These are phyloP conservation scores for Trypethelium eluteriae DNA, from an alignment of 495 filamentous ascomycete genomes.

Conservation along the genomic window DNA sequence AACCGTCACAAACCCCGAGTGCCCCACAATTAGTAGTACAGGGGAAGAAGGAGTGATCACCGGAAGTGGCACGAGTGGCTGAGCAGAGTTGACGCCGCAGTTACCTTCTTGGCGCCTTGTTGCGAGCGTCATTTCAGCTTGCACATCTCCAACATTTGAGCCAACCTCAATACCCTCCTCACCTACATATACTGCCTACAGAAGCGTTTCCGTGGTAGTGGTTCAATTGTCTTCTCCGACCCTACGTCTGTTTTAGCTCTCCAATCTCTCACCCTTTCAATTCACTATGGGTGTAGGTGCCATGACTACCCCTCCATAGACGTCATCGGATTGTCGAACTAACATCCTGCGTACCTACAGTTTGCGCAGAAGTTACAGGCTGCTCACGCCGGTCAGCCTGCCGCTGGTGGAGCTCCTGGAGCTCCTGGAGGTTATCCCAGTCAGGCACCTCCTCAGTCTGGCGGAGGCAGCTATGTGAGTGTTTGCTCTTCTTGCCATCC, in stretches of 20 bases:
- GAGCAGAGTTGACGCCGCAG: neutral
- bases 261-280: neutral
- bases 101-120: neutral
- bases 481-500: neutral
- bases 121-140: neutral
- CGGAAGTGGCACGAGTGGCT: neutral
- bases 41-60: too few species aligned
- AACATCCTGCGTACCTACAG: neutral
- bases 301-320: neutral
- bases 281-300: neutral
- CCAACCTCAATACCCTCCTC: neutral
- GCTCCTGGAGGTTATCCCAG: constrained; percentile 2
- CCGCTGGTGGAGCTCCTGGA: neutral
- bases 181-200: neutral
- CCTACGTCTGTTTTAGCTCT: neutral
- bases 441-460: neutral
- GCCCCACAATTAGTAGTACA: too few species aligned
- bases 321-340: neutral
- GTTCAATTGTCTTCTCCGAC: too few species aligned
- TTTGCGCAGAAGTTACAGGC: neutral
- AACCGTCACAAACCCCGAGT: too few species aligned
- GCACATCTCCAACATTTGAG: neutral
- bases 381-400: constrained; percentile 1
- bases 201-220: neutral
- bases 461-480: constrained; percentile 6